Base-by-base conservation (phyloP, 2,329 filamentous ascomycete genomes). In the Claviceps africana region DNA sequence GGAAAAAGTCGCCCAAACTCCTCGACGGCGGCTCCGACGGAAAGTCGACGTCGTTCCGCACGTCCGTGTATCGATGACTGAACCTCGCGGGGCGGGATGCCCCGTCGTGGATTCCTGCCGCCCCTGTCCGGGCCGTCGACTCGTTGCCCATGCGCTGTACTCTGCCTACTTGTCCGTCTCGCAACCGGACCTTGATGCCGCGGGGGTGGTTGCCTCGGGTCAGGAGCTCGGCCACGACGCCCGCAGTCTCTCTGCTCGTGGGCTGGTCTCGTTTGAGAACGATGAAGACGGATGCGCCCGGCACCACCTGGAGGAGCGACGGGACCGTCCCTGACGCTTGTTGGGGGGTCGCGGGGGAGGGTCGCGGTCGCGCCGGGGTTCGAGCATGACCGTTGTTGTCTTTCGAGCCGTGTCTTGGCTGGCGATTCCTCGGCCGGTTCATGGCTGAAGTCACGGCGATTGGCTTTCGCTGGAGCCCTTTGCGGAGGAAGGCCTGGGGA, bases 131-230 rank as follows among this genome's bases (percentile, higher is more conserved):
- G 33, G 53, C 33, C 48, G 51, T 28, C 17, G 47, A 35, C 42
- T 55, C 56, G 45, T 62, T 51, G 17, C 67, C 70, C 65, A 87
- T 74, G 45, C 74, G 71, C 65, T 90, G 86, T 30, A 91, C 86
- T 17, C 86, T 71, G 2, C 86, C 86, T 2, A 91, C 78, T 28
- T 83, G 74, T 1, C 86, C 86, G 63, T 86, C 84, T 1, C 71
- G 68, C 6, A 91, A 71, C 2, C 86, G 78, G 25, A 90, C 85
- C 65, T 90, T 91, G 69, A 90, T 86, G 37, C 86, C 86, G 10
- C 84, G 76, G 2, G 85, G 84, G 60, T 91, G 86, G 58, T 90
- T 79, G 28, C 85, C 84, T 1, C 78, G 72, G 2, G 86, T 90
- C 47, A 91, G 72, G 0, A 90, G 65, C 46, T 88, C 78, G 50